phyloP scores from a whole-genome alignment of 306 rosid species.

The Castanea sativa region DNA sequence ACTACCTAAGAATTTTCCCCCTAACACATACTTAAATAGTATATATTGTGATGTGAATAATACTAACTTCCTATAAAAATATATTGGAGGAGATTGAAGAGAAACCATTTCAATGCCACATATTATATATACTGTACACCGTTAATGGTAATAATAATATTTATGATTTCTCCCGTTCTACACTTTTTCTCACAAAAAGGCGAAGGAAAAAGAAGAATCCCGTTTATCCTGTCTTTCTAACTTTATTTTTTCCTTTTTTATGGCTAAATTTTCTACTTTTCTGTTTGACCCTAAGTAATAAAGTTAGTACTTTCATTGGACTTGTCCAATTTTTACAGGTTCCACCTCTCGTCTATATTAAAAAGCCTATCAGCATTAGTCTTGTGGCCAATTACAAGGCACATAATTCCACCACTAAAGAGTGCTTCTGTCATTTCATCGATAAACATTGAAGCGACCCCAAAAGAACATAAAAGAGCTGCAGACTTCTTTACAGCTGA shows the following conservation, averaged over 20 bases:
- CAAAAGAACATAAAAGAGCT: slow-evolving; percentile 20
- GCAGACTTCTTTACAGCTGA: slow-evolving; percentile 31
- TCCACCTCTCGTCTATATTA: slow-evolving; percentile 12
- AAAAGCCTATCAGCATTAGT: neutral
- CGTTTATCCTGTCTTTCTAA: neutral
- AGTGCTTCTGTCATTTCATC: slow-evolving; percentile 33
- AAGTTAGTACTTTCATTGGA: slow-evolving; percentile 4
- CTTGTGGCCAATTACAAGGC: slow-evolving; percentile 19
- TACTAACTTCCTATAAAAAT: too few relatives aligned
- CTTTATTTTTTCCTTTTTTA: neutral
- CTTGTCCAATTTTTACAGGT: neutral
- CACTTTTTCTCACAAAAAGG: neutral
- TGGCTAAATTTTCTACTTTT: neutral
- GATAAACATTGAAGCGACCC: neutral
- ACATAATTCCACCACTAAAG: slow-evolving; percentile 13
- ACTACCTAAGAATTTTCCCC: too few relatives aligned
- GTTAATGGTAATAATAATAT: neutral
- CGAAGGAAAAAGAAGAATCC: neutral
- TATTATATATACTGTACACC: neutral
- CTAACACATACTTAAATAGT: too few relatives aligned
- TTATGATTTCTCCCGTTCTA: neutral
- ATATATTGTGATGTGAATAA: too few relatives aligned
- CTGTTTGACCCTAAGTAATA: slow-evolving; percentile 9
- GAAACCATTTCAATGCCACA: neutral
- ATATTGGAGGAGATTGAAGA: too few relatives aligned